Evolutionary conservation across 495 filamentous ascomycete genomes (phyloP).

Genomic region (Usnea hakonensis): DNA sequence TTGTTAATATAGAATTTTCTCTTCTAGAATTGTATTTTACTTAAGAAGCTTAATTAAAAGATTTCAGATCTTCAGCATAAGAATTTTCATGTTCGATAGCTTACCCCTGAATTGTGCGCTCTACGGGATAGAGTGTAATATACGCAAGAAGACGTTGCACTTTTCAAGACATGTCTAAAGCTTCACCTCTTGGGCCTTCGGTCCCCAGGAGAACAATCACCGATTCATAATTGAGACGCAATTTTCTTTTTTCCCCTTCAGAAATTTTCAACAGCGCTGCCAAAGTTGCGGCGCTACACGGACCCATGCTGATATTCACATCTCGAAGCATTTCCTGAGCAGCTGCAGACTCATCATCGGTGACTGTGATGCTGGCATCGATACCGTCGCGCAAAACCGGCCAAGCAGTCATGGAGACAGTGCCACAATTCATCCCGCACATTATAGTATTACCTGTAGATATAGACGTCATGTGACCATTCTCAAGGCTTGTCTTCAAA

Average conservation of each 20-base stretch:
- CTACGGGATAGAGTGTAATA: background rate
- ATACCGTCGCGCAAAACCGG: slow-evolving; percentile 45
- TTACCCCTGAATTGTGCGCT: background rate
- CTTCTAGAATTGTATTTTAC: no score
- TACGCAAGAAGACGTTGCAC: background rate
- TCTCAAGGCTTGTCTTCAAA: slow-evolving; percentile 43
- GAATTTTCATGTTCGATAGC: background rate
- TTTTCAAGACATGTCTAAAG: slow-evolving; percentile 4
- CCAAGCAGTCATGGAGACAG: slow-evolving; percentile 56
- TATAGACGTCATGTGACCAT: slow-evolving; percentile 37
- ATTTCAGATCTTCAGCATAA: no score
- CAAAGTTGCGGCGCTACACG: slow-evolving; percentile 56
- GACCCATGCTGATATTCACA: slow-evolving; percentile 45
- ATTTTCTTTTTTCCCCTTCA: slow-evolving; percentile 20
- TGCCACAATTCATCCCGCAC: slow-evolving; percentile 62
- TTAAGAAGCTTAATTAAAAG: no score
- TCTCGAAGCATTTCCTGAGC: slow-evolving; percentile 43
- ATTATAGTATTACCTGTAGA: slow-evolving; percentile 52
- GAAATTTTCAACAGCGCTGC: slow-evolving; percentile 46
- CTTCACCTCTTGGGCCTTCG: slow-evolving; percentile 35
- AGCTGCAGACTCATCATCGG: slow-evolving; percentile 46
- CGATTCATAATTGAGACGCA: slow-evolving; percentile 36
- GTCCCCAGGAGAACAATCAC: slow-evolving; percentile 49
- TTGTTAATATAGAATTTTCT: no score
- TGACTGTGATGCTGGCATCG: slow-evolving; percentile 51